Evolutionary conservation across 805 yeast species (phyloP), one percentile per base, ranked within the genome.

Genomic region (Candida insectalens): DNA sequence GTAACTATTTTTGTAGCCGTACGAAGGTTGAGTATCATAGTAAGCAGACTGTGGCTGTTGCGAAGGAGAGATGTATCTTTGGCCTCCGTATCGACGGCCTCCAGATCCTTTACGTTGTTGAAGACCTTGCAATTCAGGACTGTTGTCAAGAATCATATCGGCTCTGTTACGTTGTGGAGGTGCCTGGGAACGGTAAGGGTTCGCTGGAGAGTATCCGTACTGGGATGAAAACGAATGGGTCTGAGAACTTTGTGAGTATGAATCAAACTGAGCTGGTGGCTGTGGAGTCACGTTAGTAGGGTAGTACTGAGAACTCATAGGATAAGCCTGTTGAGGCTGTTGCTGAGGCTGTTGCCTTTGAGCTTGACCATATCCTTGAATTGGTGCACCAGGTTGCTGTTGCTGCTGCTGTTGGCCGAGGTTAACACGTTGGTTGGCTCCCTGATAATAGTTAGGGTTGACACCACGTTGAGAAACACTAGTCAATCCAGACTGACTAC

Each of bases 391-490:
- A 25, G 34, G 37, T 25, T 44, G 46, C 8, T 35, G 36, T 7
- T 38, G 39, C 13, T 19, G 19, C n/a, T 27, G 40, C 23, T 9
- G n/a, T 12, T 16, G 6, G 21, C 12, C 27, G 14, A 30, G 9
- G 14, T 30, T 30, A 5, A 19, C 31, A 10, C 19, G 29, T 25
- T 33, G 35, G 9, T 32, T 45, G 18, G 57, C 55, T 23, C 62
- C 65, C 36, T 57, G 49, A 35, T 60, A 64, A 43, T 71, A 75
- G 19, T 61, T 56, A 13, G 81, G 83, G 46, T 81, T 81, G 12
- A 74, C 66, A 19, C 77, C 87, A 50, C 89, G 63, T 55, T 81
- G 89, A 6, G 88, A 78, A 2, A 82, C 83, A 13, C 34, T 32
- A 5, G 92, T 81, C 54, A 82, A 78, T 47, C 77, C 79, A 1